Evolutionary conservation across 345 rosid species (phyloP).

Genomic region (Iberis pinnata): DNA sequence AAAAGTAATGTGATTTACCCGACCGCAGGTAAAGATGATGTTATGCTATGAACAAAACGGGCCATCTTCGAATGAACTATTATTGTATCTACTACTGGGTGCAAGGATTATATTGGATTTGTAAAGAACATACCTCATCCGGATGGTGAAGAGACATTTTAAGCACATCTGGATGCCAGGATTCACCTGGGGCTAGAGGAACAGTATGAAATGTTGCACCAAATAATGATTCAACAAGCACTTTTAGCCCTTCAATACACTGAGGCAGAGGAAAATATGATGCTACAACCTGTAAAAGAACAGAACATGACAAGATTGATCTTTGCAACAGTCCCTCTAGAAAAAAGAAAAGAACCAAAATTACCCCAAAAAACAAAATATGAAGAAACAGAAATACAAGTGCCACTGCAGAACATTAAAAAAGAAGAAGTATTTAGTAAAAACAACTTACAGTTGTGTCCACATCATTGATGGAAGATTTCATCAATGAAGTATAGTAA

Average conservation of each 20-base stretch:
- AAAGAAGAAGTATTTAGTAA: conserved; percentile 4
- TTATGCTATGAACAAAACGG: background rate
- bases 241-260: conserved; percentile 79
- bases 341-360: background rate
- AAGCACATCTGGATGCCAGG: conserved; percentile 90
- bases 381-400: conserved; percentile 2
- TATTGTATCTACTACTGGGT: background rate
- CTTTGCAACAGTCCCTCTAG: background rate
- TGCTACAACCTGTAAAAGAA: conserved; percentile 57
- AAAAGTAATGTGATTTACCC: conserved; percentile 14
- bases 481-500: conserved; percentile 74
- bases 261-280: conserved; percentile 79
- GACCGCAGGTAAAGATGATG: conserved; percentile 13
- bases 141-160: conserved; percentile 84
- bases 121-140: conserved; percentile 58
- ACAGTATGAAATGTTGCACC: conserved; percentile 61
- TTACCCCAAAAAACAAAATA: background rate
- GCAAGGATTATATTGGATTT: conserved; percentile 5
- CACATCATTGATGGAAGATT: conserved; percentile 61
- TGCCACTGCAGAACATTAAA: background rate
- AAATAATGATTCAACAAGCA: conserved; percentile 70
- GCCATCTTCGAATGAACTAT: background rate
- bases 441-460: conserved; percentile 62
- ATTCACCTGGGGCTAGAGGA: conserved; percentile 78
- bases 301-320: background rate